These are phyloP conservation scores for Pseudogymnoascus sp. DNA, from an alignment of 2,329 filamentous ascomycete genomes.

Conservation along the genomic window DNA sequence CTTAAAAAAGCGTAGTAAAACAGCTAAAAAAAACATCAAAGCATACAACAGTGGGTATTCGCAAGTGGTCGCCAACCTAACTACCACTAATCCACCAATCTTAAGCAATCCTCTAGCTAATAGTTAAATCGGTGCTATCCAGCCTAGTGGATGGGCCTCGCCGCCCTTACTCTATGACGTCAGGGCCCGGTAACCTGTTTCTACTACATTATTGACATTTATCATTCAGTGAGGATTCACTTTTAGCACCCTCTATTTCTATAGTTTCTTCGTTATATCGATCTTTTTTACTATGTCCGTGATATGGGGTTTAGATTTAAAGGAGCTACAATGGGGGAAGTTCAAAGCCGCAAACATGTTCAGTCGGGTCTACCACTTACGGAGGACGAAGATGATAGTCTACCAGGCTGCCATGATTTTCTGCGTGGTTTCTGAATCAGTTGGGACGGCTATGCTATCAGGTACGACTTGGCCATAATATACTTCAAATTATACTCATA, in stretches of 20 bases:
- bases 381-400: slow-evolving; percentile 50
- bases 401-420: slow-evolving; percentile 53
- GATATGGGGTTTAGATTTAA: slow-evolving; percentile 50
- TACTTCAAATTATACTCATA: not conserved
- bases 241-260: not conserved
- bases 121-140: too few relatives aligned
- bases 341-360: slow-evolving; percentile 53
- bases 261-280: not conserved
- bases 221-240: not conserved
- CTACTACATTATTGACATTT: not conserved
- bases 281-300: slow-evolving; percentile 32
- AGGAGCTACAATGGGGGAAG: slow-evolving; percentile 50
- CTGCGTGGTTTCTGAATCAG: slow-evolving; percentile 47
- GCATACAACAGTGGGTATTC: too few relatives aligned
- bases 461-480: slow-evolving; percentile 30
- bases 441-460: slow-evolving; percentile 47
- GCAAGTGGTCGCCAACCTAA: too few relatives aligned
- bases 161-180: slow-evolving; percentile 40
- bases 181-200: slow-evolving; percentile 30
- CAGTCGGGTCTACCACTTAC: slow-evolving; percentile 45
- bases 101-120: too few relatives aligned
- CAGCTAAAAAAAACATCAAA: too few relatives aligned
- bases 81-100: too few relatives aligned
- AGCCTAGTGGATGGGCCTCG: too few relatives aligned
- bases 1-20: too few relatives aligned